A percentile compares a stretch with the other conserved stretches of the same genome.
These are phyloP conservation scores for Neostapfia colusana DNA, from an alignment of 176 grass and related monocot species.

Conservation along the genomic window DNA sequence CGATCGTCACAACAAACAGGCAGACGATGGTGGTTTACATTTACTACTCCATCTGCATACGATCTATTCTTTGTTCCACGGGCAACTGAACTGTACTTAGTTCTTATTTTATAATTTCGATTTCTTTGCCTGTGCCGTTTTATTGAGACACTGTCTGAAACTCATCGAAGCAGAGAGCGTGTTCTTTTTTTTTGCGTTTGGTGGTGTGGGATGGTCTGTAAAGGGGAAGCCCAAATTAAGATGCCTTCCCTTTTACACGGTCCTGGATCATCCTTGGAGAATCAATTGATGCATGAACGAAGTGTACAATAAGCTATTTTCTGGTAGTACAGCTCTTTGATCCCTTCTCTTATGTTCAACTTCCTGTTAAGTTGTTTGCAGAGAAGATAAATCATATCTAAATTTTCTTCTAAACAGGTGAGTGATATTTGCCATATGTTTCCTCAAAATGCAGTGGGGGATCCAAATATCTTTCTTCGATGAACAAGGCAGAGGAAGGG, in stretches of 20 bases:
- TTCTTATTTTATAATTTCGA: not conserved
- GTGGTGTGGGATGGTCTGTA: not conserved
- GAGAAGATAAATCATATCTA: not conserved
- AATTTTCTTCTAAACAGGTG: not conserved
- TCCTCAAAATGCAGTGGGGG: too few species aligned
- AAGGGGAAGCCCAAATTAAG: constrained; percentile 17
- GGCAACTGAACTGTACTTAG: constrained; percentile 10
- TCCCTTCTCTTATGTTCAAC: not conserved
- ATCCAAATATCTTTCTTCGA: too few species aligned
- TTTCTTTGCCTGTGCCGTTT: constrained; percentile 9
- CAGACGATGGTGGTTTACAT: too few species aligned
- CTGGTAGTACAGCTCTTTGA: not conserved
- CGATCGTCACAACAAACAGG: too few species aligned
- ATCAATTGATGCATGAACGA: not conserved
- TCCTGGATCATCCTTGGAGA: not conserved
- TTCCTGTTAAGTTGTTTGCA: not conserved
- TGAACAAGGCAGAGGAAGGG: not conserved
- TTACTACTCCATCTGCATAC: constrained; percentile 11
- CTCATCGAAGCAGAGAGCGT: not conserved
- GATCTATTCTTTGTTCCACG: constrained; percentile 19
- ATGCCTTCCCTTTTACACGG: not conserved
- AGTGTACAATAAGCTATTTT: not conserved
- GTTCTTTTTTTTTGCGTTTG: not conserved
- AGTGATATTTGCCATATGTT: not conserved
- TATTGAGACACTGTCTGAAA: not conserved